A percentile compares a stretch with the other conserved stretches of the same genome.
Evolutionary conservation across 2,329 filamentous ascomycete species (phyloP).

Genomic region (Lasiodiplodia sp.): DNA sequence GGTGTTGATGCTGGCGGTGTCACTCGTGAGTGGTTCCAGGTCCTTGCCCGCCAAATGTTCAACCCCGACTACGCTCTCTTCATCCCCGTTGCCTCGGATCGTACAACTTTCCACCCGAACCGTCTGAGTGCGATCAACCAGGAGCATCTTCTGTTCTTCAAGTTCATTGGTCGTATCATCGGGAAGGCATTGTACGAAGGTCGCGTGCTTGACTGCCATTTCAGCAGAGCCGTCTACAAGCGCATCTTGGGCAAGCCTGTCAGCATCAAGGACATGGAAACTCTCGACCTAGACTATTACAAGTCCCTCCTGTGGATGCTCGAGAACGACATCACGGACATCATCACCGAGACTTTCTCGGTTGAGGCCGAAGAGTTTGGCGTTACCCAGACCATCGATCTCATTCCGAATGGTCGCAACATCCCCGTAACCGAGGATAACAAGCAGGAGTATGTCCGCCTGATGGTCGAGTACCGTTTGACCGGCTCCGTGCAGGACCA

Average conservation of each 20-base stretch:
- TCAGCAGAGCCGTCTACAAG: constrained; percentile 98
- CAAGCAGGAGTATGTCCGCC: constrained; percentile 95
- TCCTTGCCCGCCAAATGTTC: constrained; percentile 97
- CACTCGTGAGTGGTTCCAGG: constrained; percentile 98
- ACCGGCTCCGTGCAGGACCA: constrained; percentile 92
- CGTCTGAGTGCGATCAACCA: constrained; percentile 92
- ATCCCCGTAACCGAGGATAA: constrained; percentile 96
- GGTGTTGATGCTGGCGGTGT: constrained; percentile 98
- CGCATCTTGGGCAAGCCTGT: constrained; percentile 93
- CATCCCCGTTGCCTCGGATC: constrained; percentile 93
- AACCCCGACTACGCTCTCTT: constrained; percentile 97
- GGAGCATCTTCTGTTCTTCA: constrained; percentile 97
- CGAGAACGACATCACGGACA: constrained; percentile 97
- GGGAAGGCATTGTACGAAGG: constrained; percentile 98
- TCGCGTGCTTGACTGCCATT: constrained; percentile 95
- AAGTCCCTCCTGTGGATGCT: constrained; percentile 99
- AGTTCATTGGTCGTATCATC: constrained; percentile 98
- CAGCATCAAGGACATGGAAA: constrained; percentile 99
- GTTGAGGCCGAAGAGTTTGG: constrained; percentile 95
- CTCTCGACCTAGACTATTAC: constrained; percentile 97
- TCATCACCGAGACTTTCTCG: constrained; percentile 95
- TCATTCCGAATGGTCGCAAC: constrained; percentile 86
- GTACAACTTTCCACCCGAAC: constrained; percentile 98
- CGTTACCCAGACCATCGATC: constrained; percentile 83
- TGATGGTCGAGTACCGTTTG: constrained; percentile 93